Base-by-base conservation (phyloP, 768 basidiomycete species). In the Strobilomyces dryophilus region DNA sequence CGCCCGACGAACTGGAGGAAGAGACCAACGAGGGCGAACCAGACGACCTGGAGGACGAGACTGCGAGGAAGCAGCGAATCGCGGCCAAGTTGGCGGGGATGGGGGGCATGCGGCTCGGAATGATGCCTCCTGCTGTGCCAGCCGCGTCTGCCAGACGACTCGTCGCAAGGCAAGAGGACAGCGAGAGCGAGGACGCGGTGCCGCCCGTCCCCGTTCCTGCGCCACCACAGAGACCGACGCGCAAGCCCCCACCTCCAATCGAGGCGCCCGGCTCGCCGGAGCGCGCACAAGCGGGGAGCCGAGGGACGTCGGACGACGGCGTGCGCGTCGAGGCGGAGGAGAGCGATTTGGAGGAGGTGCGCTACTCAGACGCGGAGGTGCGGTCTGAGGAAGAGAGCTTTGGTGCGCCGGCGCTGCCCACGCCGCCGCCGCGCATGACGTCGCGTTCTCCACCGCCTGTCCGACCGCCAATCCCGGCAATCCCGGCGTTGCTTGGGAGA, bases 311-410 rank as follows among this genome's bases (percentile, higher is more conserved):
- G 5, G 82, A 84, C 18, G 85, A 88, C 42, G 79, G 79, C 10
- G 83, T 83, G 21, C 75, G 76, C 35, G 80, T 83, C 24, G 87
- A 88, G 53, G 80, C 77, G 7, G 85, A 87, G 61, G 86, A 88
- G 60, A 87, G 84, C 55, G 85, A 88, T 62, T 72, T 82, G 14
- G 87, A 89, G 58, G 85, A 88, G 57, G 79, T 85, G 9, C 73
- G 69, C 9, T 74, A 83, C 53, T 80, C 82, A 34, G 83, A 85
- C 56, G 77, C 73, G 9, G 68, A 65, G 21, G 65, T 57, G 7
- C 69, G 8, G 20, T 57, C 55, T 2, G 75, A 79, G 5, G 79
- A 77, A 47, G 48, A 52, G n/a, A n/a, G n/a, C n/a, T n/a, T n/a
- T 2, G 27, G 27, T 8, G 70, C 69, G 4, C 77, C 81, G 0